These are phyloP conservation scores for Hericium coralloides DNA, from an alignment of 768 basidiomycete species.

Conservation along the genomic window DNA sequence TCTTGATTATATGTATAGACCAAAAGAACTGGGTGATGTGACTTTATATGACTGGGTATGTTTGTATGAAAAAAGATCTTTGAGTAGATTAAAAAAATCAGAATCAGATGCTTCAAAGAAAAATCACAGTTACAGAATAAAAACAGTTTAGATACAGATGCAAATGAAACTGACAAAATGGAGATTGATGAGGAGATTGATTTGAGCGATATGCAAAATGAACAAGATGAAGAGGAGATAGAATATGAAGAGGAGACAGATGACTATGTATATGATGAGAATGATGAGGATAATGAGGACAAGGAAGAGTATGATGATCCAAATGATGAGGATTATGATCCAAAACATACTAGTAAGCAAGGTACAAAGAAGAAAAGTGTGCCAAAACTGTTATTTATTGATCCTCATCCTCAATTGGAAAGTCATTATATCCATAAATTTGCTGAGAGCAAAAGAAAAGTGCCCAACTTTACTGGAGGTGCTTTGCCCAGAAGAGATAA, in stretches of 20 bases:
- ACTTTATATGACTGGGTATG: constrained; percentile 21
- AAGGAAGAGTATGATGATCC: background rate
- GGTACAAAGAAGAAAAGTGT: background rate
- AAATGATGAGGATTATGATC: background rate
- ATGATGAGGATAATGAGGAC: background rate
- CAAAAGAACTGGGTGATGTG: constrained; percentile 11
- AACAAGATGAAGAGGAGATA: background rate
- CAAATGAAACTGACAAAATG: background rate
- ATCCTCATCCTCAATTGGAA: constrained; percentile 16
- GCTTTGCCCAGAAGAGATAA: constrained; percentile 21
- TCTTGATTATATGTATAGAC: constrained; percentile 26
- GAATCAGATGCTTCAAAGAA: background rate
- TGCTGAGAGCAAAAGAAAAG: background rate
- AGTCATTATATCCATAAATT: constrained; percentile 16
- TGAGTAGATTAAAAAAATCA: background rate
- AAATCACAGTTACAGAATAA: background rate
- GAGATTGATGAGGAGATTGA: background rate
- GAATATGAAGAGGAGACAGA: background rate
- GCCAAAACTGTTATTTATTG: constrained; percentile 6
- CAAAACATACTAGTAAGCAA: background rate
- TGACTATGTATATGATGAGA: background rate
- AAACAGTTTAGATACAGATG: background rate
- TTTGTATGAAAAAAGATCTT: background rate
- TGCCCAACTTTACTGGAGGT: constrained; percentile 24
- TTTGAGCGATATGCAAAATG: background rate